These are phyloP conservation scores for Nicotiana noctiflora DNA, from an alignment of 257 asterid species.

Conservation along the genomic window DNA sequence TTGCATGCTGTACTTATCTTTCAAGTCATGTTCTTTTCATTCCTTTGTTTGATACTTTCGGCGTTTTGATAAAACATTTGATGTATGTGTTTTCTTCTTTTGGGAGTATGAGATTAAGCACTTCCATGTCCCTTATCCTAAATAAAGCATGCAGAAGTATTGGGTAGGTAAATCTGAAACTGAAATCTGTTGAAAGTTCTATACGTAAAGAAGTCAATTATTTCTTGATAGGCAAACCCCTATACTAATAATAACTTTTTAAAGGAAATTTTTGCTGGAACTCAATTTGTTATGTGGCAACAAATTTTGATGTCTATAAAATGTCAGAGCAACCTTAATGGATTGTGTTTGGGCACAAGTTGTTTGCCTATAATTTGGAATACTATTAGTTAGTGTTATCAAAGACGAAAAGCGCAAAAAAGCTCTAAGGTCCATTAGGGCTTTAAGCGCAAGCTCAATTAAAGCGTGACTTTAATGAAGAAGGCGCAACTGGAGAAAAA, in stretches of 20 bases:
- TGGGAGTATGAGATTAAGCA: not conserved
- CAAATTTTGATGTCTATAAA: not conserved
- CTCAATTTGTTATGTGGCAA: slow-evolving; percentile 6
- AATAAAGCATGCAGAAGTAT: not conserved
- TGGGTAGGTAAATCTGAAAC: not conserved
- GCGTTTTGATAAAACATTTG: not conserved
- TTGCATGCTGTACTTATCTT: slow-evolving; percentile 8
- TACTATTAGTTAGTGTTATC: not conserved
- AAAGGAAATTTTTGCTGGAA: not conserved
- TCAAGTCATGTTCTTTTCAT: not conserved
- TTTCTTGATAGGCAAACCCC: not conserved
- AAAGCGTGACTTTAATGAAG: too few relatives aligned
- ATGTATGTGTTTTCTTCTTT: not conserved
- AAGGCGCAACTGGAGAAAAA: too few relatives aligned
- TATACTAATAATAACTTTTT: not conserved
- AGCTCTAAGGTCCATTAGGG: too few relatives aligned
- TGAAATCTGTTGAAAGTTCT: not conserved
- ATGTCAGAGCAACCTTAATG: not conserved
- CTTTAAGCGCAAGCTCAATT: too few relatives aligned
- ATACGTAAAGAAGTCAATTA: not conserved
- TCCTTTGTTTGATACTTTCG: not conserved
- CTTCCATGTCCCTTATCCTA: not conserved
- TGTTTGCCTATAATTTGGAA: not conserved
- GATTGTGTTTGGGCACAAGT: not conserved
- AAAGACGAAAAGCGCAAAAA: too few relatives aligned